These are phyloP conservation scores for Euphorbia tirucalli DNA, from an alignment of 345 rosid species.

Conservation along the genomic window DNA sequence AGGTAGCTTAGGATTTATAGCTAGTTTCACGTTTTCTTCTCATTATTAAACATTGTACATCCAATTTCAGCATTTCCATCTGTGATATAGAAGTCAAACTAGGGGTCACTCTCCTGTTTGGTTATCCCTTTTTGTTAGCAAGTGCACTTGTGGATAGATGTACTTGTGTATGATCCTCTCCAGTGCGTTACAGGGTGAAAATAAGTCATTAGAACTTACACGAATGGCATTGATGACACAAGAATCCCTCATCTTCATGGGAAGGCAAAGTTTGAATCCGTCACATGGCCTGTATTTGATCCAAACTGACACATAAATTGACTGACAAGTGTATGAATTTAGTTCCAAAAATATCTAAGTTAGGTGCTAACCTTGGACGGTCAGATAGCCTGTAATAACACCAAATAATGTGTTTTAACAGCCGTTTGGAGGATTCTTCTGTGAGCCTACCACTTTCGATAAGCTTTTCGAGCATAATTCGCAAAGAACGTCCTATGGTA, in stretches of 20 bases:
- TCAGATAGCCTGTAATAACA: slow-evolving; percentile 52
- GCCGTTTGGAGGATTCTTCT: slow-evolving; percentile 14
- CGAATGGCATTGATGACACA: neutral
- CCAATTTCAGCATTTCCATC: neutral
- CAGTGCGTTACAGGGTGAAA: neutral
- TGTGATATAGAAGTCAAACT: neutral
- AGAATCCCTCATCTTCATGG: neutral
- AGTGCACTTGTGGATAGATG: too few species aligned
- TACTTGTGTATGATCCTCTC: too few species aligned
- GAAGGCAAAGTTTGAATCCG: neutral
- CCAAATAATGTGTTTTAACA: slow-evolving; percentile 34
- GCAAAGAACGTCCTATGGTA: slow-evolving; percentile 26
- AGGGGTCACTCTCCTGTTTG: too few species aligned
- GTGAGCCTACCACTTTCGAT: neutral
- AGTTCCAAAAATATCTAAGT: neutral
- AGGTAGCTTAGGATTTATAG: neutral
- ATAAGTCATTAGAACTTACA: neutral
- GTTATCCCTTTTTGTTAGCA: too few species aligned
- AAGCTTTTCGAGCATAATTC: slow-evolving; percentile 24
- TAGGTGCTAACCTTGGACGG: slow-evolving; percentile 40
- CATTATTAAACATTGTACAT: neutral
- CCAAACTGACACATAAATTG: neutral
- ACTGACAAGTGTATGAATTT: neutral
- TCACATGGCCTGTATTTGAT: slow-evolving; percentile 11
- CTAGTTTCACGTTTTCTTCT: neutral